Evolutionary conservation across 108 stramenopile species (phyloP), one percentile per base, ranked within the genome.

Genomic region (Licmophora abbreviata): DNA sequence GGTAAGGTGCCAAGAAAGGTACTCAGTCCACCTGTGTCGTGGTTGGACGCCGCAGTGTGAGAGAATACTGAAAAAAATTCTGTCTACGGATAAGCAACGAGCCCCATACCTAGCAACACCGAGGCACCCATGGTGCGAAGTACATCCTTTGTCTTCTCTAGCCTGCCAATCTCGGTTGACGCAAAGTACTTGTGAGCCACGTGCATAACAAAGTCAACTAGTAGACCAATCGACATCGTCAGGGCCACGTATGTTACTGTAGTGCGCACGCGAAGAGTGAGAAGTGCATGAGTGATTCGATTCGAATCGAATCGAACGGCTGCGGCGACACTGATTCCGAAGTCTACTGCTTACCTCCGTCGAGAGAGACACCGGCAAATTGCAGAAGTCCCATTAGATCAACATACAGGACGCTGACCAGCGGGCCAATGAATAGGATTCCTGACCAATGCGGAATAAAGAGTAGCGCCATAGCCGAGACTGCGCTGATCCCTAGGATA

Each of bases 371-470:
- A 27, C 36, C 36, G 3, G 53, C 42, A 1, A 29, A 4, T 44
- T 20, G 21, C 22, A 47, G 22, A 26, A 47, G n/a, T n/a, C 29
- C 56, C 15, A 56, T 14, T 11, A 47, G 5, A 18, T 40, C 38
- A 2, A 40, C 20, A 40, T 40, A 40, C 15, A 40, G 3, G 5
- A 40, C 2, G 20, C 38, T 20, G 3, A 40, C 38, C n/a, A n/a
- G n/a, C n/a, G 50, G 50, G 17, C 4, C 27, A 9, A 52, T 42
- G 34, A 63, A 48, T n/a, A 66, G 34, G 34, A 44, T 26, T 12
- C 48, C 48, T 24, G 44, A 47, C 44, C 51, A 59, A 37, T 66
- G 65, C 9, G 68, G 68, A 10, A 69, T 36, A n/a, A 63, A 51
- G 7, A 69, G 10, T 23, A 60, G 11, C 15, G 68, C 25, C 0